phyloP scores from a whole-genome alignment of 1,284 basidiomycete species.

The Waitea zeae region DNA sequence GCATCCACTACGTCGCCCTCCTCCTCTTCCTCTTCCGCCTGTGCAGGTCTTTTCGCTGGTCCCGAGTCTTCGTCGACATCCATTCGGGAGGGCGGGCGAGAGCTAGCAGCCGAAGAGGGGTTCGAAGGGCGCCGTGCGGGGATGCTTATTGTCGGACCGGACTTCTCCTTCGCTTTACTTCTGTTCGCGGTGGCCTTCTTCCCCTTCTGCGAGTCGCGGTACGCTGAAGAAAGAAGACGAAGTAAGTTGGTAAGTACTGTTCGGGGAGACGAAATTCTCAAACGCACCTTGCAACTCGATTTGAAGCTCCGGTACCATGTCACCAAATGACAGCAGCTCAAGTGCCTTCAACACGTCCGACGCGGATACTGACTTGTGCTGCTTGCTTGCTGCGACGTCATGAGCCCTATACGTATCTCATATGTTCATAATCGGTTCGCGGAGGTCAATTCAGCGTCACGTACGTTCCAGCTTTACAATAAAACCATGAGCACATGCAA shows the following conservation, averaged over 20 bases:
- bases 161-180: too few relatives aligned
- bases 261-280: too few relatives aligned
- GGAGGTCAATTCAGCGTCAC: not conserved
- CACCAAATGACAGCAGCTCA: conserved; percentile 65
- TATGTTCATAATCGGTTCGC: not conserved
- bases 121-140: too few relatives aligned
- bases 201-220: not conserved
- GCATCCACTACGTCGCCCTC: too few relatives aligned
- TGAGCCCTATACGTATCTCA: conserved; percentile 45
- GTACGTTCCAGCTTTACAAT: conserved; percentile 7
- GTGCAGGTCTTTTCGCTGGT: too few relatives aligned
- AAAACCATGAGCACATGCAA: not conserved
- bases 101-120: too few relatives aligned
- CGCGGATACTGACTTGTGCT: conserved; percentile 78
- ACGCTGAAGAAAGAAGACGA: not conserved
- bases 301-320: conserved; percentile 53
- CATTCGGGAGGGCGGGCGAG: too few relatives aligned
- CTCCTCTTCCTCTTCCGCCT: too few relatives aligned
- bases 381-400: conserved; percentile 68
- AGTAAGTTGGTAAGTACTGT: too few relatives aligned
- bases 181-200: not conserved
- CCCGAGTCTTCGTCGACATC: too few relatives aligned
- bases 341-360: conserved; percentile 80
- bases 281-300: conserved; percentile 53
- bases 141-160: too few relatives aligned